Conservation (phyloP, 768 basidiomycete species). For the Lactarius akahatsu region DNA sequence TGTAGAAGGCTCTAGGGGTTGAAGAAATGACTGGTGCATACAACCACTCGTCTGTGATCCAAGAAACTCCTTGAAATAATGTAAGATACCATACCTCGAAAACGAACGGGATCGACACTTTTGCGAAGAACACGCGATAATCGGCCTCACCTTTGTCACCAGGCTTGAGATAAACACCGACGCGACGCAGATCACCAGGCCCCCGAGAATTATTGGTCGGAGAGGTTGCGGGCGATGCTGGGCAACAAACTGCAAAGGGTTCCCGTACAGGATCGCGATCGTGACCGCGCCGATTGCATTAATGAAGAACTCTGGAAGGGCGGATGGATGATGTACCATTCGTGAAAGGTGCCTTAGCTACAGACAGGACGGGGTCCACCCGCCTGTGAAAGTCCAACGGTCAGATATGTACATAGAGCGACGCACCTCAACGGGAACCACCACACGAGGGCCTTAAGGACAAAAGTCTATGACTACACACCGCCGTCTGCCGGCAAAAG, state of each 20-base stretch:
- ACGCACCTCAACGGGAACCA: constrained; percentile 33
- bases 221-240: constrained; percentile 29
- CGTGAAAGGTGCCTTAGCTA: constrained; percentile 18
- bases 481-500: constrained; percentile 30
- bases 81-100: constrained; percentile 31
- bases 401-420: background rate
- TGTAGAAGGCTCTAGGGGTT: constrained; percentile 16
- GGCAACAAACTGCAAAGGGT: constrained; percentile 24
- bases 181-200: constrained; percentile 25
- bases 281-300: constrained; percentile 5
- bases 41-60: constrained; percentile 28
- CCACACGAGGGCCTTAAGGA: constrained; percentile 29
- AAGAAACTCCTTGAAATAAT: constrained; percentile 30
- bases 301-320: constrained; percentile 16
- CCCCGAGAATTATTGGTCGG: constrained; percentile 26
- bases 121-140: too few relatives aligned
- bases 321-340: constrained; percentile 5
- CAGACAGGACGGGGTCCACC: background rate
- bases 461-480: constrained; percentile 24
- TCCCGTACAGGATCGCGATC: constrained; percentile 9
- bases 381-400: background rate
- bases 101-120: too few relatives aligned
- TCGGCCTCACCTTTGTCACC: constrained; percentile 25
- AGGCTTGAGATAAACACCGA: constrained; percentile 29
- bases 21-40: constrained; percentile 21